Conservation (phyloP, 345 rosid genomes). For the Citrus unshiu region DNA sequence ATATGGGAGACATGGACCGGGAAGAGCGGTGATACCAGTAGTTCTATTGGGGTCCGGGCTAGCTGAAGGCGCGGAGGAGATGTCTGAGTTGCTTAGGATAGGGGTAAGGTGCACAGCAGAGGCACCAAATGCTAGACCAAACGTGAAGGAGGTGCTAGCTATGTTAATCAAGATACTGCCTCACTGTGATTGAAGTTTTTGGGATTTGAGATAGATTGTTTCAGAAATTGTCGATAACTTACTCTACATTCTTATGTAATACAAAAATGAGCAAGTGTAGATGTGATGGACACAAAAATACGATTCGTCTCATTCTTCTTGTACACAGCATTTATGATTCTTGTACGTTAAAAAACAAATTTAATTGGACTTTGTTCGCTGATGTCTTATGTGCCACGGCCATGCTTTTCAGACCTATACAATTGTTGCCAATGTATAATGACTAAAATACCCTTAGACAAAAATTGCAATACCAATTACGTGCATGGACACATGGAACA, state of each 20-base stretch:
- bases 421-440: not conserved
- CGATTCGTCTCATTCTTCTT: conserved; percentile 17
- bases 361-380: not conserved
- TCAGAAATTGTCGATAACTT: conserved; percentile 21
- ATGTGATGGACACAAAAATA: not conserved
- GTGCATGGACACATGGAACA: not conserved
- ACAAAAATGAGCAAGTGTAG: not conserved
- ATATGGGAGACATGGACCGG: conserved; percentile 20
- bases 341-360: not conserved
- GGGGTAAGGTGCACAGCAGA: conserved; percentile 76
- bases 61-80: conserved; percentile 58
- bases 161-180: conserved; percentile 49
- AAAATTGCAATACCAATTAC: not conserved
- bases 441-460: not conserved
- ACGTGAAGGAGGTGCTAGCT: conserved; percentile 79
- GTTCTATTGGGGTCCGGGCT: conserved; percentile 59
- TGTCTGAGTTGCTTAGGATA: conserved; percentile 58
- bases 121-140: conserved; percentile 78
- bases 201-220: not conserved
- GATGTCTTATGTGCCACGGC: too few species aligned
- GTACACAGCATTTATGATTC: conserved; percentile 12
- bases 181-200: conserved; percentile 6
- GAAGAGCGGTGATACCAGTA: conserved; percentile 37
- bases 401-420: not conserved
- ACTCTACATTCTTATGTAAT: not conserved